phyloP scores from a whole-genome alignment of 2,329 filamentous ascomycete species.

The Penicillium sp. region DNA sequence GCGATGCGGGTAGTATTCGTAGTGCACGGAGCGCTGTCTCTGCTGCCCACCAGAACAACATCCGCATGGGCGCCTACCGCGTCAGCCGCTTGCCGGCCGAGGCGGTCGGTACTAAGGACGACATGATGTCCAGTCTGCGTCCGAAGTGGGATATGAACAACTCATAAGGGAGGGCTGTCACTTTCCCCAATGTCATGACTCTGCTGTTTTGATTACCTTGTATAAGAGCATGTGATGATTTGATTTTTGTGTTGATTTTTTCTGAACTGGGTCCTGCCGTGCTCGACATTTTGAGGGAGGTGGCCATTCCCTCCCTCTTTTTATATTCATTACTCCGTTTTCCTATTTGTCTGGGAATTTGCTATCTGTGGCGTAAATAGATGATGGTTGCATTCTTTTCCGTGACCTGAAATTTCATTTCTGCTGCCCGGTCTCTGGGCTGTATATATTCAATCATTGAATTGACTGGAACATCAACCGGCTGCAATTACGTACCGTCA shows the following conservation, averaged over 20 bases:
- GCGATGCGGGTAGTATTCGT: constrained; percentile 52
- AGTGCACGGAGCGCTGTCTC: constrained; percentile 80
- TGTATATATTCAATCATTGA: constrained; percentile 2
- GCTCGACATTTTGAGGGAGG: neutral
- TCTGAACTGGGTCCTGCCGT: constrained; percentile 8
- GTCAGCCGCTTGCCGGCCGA: constrained; percentile 81
- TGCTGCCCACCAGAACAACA: constrained; percentile 64
- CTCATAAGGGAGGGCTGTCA: constrained; percentile 13
- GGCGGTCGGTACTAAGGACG: constrained; percentile 72
- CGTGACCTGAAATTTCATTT: constrained; percentile 6
- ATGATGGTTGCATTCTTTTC: constrained; percentile 4
- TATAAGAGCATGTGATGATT: constrained; percentile 22
- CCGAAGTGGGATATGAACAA: constrained; percentile 55
- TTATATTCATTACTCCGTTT: constrained; percentile 3
- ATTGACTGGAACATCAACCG: neutral
- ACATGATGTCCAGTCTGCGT: constrained; percentile 59
- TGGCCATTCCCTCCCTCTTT: neutral
- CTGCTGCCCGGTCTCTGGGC: neutral
- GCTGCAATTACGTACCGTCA: no score
- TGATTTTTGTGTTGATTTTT: constrained; percentile 12
- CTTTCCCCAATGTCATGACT: constrained; percentile 19
- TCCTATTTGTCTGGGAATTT: neutral
- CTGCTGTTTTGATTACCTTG: constrained; percentile 14
- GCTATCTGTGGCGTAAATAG: constrained; percentile 9
- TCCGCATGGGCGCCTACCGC: constrained; percentile 80